A percentile compares a stretch with the other conserved stretches of the same genome.
These are phyloP conservation scores for Sugiyamaella lignohabitans DNA, from an alignment of 805 yeast species.

Conservation along the genomic window DNA sequence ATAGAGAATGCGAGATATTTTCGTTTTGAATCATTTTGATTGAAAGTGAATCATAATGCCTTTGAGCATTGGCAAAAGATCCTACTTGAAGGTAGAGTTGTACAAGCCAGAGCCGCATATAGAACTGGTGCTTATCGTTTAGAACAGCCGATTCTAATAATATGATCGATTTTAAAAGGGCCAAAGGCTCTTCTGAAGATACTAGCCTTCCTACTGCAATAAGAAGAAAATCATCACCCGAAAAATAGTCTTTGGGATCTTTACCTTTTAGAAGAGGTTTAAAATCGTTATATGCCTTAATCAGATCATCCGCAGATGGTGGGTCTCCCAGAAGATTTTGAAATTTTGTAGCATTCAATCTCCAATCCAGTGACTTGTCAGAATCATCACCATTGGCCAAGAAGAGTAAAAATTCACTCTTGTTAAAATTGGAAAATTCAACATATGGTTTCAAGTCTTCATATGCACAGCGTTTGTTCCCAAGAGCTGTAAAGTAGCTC, in stretches of 20 bases:
- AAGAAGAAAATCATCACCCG: conserved; percentile 60
- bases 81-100: conserved; percentile 57
- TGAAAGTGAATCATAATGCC: conserved; percentile 49
- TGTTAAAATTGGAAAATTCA: conserved; percentile 22
- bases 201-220: conserved; percentile 42
- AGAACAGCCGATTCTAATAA: conserved; percentile 51
- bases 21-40: conserved; percentile 76
- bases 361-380: conserved; percentile 15
- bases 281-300: conserved; percentile 38
- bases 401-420: conserved; percentile 14
- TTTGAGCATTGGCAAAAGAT: conserved; percentile 42
- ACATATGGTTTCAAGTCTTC: conserved; percentile 46
- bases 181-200: conserved; percentile 23
- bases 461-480: conserved; percentile 58
- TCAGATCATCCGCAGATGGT: conserved; percentile 28
- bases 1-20: conserved; percentile 46
- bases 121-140: conserved; percentile 66
- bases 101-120: conserved; percentile 63
- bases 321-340: conserved; percentile 27
- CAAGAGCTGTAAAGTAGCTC: conserved; percentile 41
- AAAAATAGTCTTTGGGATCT: conserved; percentile 60
- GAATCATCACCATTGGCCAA: conserved; percentile 17
- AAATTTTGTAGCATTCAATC: conserved; percentile 46
- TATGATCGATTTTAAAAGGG: conserved; percentile 38
- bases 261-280: conserved; percentile 35